Conservation (phyloP, 2,329 filamentous ascomycete species). For the Xylariaceae sp. region DNA sequence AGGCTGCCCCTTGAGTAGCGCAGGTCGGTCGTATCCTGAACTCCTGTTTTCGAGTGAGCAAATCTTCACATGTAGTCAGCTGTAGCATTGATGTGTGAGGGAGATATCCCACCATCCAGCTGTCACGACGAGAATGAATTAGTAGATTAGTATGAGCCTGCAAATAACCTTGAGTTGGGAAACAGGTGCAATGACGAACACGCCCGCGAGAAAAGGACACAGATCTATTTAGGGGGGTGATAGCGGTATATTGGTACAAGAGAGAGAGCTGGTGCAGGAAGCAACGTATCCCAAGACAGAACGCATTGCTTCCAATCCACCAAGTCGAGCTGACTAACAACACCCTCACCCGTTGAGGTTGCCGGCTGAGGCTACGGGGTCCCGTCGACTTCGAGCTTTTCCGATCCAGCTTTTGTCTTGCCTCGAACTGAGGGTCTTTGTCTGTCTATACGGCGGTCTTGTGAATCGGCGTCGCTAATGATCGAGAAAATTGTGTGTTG, state of each 20-base stretch:
- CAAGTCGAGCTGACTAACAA: conserved; percentile 15
- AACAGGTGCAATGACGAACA: neutral
- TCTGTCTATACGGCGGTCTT: conserved; percentile 20
- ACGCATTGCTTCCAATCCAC: conserved; percentile 20
- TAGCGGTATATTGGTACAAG: conserved; percentile 32
- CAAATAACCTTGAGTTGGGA: neutral
- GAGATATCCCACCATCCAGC: neutral
- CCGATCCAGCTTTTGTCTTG: conserved; percentile 16
- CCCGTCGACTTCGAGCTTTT: conserved; percentile 16
- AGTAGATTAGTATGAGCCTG: neutral
- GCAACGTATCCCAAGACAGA: conserved; percentile 10
- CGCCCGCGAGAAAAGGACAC: conserved; percentile 19
- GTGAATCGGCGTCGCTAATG: conserved; percentile 16
- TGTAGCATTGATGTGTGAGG: neutral
- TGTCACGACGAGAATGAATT: neutral
- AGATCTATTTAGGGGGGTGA: conserved; percentile 28
- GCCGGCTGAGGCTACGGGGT: conserved; percentile 3
- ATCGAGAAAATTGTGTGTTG: conserved; percentile 11
- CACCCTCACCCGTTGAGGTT: conserved; percentile 4
- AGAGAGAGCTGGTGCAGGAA: conserved; percentile 19
- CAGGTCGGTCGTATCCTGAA: neutral
- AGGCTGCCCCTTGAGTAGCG: neutral
- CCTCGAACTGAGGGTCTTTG: conserved; percentile 14
- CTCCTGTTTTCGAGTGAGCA: neutral
- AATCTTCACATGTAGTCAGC: neutral